Percentiles rank a stretch among this genome's conserved stretches.
Evolutionary conservation across 78 protist species (phyloP).

Genomic region (slime mould (Dictyostelium discoideum)): DNA sequence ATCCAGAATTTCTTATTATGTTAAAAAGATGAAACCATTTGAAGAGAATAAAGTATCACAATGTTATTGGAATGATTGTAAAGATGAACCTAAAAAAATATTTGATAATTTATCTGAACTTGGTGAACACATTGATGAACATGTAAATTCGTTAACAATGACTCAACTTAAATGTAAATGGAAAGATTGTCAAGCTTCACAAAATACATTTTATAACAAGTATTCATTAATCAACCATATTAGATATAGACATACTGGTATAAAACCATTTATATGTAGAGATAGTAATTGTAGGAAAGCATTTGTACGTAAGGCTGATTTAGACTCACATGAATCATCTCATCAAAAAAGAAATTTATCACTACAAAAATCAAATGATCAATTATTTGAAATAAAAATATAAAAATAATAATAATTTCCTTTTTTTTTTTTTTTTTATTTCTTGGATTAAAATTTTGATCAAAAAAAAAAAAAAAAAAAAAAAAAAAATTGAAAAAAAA

Average conservation of each 20-base stretch:
- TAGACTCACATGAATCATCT: background rate
- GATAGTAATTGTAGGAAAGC: background rate
- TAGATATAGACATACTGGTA: background rate
- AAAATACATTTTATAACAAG: too few species aligned
- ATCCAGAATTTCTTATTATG: background rate
- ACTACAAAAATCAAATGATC: background rate
- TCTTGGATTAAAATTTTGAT: too few species aligned
- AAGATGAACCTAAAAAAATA: background rate
- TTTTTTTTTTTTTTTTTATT: too few species aligned
- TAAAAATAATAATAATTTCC: too few species aligned
- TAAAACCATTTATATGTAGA: background rate
- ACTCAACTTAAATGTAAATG: background rate
- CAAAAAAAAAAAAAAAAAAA: too few species aligned
- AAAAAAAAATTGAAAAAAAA: too few species aligned
- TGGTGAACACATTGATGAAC: background rate
- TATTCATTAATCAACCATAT: background rate
- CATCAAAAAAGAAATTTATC: background rate
- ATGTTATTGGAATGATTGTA: background rate
- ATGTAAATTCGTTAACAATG: background rate
- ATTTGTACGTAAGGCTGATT: background rate
- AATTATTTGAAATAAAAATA: too few species aligned
- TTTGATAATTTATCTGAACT: background rate
- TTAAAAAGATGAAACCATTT: background rate
- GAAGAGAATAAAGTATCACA: background rate
- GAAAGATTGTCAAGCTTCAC: background rate